phyloP scores from a whole-genome alignment of 2,329 filamentous ascomycete species.

The Sporothrix schenckii region DNA sequence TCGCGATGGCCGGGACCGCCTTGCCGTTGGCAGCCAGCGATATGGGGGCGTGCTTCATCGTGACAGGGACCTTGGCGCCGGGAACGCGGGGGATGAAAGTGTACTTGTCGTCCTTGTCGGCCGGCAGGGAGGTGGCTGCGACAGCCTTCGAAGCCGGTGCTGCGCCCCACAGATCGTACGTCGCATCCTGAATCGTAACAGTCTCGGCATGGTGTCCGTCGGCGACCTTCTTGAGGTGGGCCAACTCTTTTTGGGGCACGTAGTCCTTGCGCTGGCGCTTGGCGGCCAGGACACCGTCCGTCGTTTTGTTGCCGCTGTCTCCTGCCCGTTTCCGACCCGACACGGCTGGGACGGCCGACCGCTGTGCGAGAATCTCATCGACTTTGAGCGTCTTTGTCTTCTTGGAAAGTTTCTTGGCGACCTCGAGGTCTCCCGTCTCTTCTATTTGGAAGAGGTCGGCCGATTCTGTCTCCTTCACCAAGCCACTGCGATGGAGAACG shows the following conservation, averaged over 20 bases:
- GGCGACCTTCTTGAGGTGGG: slow-evolving; percentile 75
- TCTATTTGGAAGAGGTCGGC: slow-evolving; percentile 86
- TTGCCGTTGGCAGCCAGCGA: slow-evolving; percentile 84
- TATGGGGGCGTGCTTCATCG: slow-evolving; percentile 74
- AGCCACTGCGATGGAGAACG: slow-evolving; percentile 61
- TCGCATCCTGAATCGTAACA: slow-evolving; percentile 61
- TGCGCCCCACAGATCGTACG: slow-evolving; percentile 76
- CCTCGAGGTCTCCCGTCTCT: slow-evolving; percentile 67
- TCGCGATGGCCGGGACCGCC: slow-evolving; percentile 73
- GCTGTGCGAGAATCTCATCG: slow-evolving; percentile 86
- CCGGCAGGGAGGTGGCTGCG: slow-evolving; percentile 38
- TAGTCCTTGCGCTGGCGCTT: slow-evolving; percentile 80
- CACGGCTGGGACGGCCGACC: slow-evolving; percentile 80
- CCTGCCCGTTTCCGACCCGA: slow-evolving; percentile 74
- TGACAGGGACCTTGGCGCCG: slow-evolving; percentile 70
- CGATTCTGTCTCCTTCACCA: slow-evolving; percentile 80
- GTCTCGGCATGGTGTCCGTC: slow-evolving; percentile 66
- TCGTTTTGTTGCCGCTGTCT: slow-evolving; percentile 58
- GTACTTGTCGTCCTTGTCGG: slow-evolving; percentile 54
- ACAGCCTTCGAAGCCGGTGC: slow-evolving; percentile 37
- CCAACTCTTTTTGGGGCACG: slow-evolving; percentile 82
- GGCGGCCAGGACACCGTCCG: slow-evolving; percentile 70
- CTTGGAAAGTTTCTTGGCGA: slow-evolving; percentile 65
- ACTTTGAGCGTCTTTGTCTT: slow-evolving; percentile 77
- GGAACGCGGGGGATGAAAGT: slow-evolving; percentile 69